Evolutionary conservation across 1,284 basidiomycete species (phyloP), one percentile per base, ranked within the genome.

Genomic region (Cryptococcus depauperatus): DNA sequence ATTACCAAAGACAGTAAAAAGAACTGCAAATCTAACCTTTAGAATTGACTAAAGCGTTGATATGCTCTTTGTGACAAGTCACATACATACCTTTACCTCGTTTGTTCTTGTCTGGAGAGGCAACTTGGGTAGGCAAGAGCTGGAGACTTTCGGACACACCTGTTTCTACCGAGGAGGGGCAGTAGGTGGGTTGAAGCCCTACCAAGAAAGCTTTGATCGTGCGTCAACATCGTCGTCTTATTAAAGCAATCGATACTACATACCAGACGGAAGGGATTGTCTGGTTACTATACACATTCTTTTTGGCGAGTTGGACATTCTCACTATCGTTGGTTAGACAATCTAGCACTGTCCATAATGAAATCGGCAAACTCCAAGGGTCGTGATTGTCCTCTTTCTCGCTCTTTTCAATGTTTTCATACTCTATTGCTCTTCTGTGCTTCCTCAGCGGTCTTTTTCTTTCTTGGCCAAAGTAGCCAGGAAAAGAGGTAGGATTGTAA

Each of bases 71-170:
- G 35, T 55, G 48, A 40, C 55, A 51, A 1, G 47, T 37, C 11
- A 53, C 37, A 52, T 52, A 59, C 4, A 44, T 22, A 21, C 51
- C 46, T 16, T 47, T 44, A 0, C 57, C 58, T n/a, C 37, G 37
- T n/a, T 52, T 48, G 9, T 19, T n/a, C 8, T 27, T 10, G 3
- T 29, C 33, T 4, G 47, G 47, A n/a, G 45, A 37, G 5, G 43
- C 37, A 7, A 60, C 16, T 5, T 49, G 9, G 32, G 56, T 52
- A 5, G 58, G 58, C 25, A 58, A 22, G n/a, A 54, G 46, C 13
- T 35, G 34, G 5, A 52, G 9, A 7, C 13, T 7, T 2, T 30
- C n/a, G n/a, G n/a, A n/a, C n/a, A n/a, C 13, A 5, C 11, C 5
- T 8, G 28, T 28, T n/a, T n/a, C 37, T 22, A 29, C 14, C 23